These are phyloP conservation scores for Amaranthus tricolor DNA, from an alignment of 179 eudicot species.

Conservation along the genomic window DNA sequence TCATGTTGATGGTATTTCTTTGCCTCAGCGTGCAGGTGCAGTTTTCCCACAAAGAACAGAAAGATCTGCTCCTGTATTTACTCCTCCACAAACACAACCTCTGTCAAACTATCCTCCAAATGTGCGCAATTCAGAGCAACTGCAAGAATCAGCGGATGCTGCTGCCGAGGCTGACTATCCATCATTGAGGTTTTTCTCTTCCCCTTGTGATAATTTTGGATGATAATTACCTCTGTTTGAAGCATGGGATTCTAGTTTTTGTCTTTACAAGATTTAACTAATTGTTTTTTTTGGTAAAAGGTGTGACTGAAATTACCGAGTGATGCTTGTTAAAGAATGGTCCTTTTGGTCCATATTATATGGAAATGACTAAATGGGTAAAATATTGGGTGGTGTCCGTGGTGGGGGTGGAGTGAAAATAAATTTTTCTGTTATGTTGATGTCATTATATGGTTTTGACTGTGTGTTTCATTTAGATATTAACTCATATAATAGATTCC, in stretches of 20 bases:
- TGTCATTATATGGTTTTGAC: not conserved
- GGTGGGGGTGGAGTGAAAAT: not conserved
- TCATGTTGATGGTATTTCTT: constrained; percentile 8
- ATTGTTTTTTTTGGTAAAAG: not conserved
- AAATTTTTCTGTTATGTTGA: not conserved
- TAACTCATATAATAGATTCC: not conserved
- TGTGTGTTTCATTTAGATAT: not conserved
- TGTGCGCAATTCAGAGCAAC: constrained; percentile 51
- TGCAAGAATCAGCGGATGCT: constrained; percentile 53
- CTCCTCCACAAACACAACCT: constrained; percentile 95
- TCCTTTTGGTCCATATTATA: not conserved
- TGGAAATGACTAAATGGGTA: not conserved
- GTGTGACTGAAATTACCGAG: not conserved
- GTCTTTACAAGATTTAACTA: not conserved
- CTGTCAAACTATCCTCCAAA: constrained; percentile 66
- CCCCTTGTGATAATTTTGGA: constrained; percentile 4
- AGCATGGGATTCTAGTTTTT: not conserved
- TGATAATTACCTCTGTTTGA: not conserved
- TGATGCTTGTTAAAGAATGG: not conserved
- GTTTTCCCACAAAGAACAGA: constrained; percentile 89
- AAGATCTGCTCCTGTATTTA: constrained; percentile 77
- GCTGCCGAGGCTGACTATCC: constrained; percentile 85
- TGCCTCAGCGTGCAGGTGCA: constrained; percentile 86
- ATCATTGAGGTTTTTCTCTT: constrained; percentile 59
- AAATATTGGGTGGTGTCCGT: not conserved